Conservation (phyloP, 2,329 filamentous ascomycete genomes). For the Pyrenochaeta sp. region DNA sequence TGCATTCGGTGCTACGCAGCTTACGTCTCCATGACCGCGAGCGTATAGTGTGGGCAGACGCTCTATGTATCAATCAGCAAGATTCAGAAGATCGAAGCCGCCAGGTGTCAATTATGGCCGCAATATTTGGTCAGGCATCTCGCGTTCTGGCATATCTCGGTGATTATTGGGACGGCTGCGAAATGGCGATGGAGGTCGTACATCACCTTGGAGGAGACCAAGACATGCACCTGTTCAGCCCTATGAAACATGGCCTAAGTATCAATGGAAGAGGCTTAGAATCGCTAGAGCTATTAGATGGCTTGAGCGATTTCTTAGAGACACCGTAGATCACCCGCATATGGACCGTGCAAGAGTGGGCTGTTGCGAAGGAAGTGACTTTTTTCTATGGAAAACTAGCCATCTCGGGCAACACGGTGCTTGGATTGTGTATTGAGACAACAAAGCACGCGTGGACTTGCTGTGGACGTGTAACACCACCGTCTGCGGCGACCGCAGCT, state of each 20-base stretch:
- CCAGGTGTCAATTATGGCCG: constrained; percentile 18
- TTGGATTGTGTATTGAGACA: not conserved
- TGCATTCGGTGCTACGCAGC: constrained; percentile 1
- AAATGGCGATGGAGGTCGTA: not conserved
- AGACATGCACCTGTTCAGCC: not conserved
- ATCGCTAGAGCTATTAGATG: not conserved
- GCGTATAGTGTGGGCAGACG: constrained; percentile 12
- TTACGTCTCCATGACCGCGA: not conserved
- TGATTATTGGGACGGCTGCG: not conserved
- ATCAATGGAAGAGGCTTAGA: not conserved
- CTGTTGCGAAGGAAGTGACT: not conserved
- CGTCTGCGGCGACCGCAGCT: not conserved
- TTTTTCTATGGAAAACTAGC: not conserved
- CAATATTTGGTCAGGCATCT: constrained; percentile 14
- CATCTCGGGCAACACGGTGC: not conserved
- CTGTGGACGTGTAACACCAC: not conserved
- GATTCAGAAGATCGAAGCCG: constrained; percentile 8
- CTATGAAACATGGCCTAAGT: not conserved
- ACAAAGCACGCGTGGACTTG: not conserved
- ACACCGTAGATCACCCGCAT: not conserved
- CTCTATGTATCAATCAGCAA: constrained; percentile 23
- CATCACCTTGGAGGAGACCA: not conserved
- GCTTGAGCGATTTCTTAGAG: not conserved
- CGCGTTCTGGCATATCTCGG: not conserved
- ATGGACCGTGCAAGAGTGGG: not conserved